Base-by-base conservation (phyloP, 1,284 basidiomycete genomes). In the Apiotrichum laibachii region DNA sequence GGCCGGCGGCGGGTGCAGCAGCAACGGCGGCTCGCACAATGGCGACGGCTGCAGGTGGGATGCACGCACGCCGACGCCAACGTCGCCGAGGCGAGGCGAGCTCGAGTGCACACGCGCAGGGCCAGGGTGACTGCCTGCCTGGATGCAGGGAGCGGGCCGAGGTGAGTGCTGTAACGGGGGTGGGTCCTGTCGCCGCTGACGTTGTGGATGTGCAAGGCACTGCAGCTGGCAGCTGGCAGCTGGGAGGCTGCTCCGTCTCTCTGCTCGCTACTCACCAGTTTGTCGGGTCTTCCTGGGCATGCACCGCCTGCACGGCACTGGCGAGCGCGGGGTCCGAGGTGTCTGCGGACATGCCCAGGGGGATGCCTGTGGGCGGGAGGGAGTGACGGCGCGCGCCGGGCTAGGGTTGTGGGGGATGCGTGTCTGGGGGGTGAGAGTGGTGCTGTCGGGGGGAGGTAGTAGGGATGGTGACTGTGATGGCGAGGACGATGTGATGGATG, bases 311-410 rank as follows among this genome's bases (percentile, higher is more conserved):
- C 26, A 67, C 59, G 31, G 62, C 66, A 15, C 47, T 35, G 11
- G 49, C 52, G 55, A 74, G 61, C 12, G 64, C 65, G 21, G 69
- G 66, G 52, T 71, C 69, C 34, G 70, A 69, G 42, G 69, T 62
- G 57, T 74, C 70, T 35, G 67, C 66, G 42, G 72, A 69, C 72
- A 74, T 74, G 49, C 42, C 50, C 39, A 13, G 35, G 47, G 45
- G 57, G 12, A 31, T 21, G 46, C 16, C 34, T 48, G 57, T 37
- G 35, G 26, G 40, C 15, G 7, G 31, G 15, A n/a, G 43, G 43
- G n/a, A 6, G 26, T 19, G 19, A 8, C 22, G 12, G 13, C 12
- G 35, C 13, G 51, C 4, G 46, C 10, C 39, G 22, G 35, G 9
- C 35, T 39, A 19, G n/a, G 19, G 53, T 15, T 34, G 31, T 19